phyloP scores from a whole-genome alignment of 345 rosid genomes.

The Triadica sebifera region DNA sequence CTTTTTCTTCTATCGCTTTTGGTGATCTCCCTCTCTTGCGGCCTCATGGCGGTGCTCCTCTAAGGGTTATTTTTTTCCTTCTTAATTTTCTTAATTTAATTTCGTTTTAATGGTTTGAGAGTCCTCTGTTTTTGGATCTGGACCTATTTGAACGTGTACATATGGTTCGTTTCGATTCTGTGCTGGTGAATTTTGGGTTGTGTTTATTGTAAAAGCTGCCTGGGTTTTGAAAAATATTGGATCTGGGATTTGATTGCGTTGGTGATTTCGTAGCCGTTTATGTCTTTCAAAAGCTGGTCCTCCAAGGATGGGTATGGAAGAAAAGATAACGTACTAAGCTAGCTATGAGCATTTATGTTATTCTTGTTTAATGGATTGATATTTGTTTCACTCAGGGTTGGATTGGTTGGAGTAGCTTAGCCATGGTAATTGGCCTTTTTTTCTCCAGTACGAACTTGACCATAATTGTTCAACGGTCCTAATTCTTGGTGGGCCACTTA shows the following conservation, averaged over 20 bases:
- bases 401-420: not conserved
- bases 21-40: slow-evolving; percentile 75
- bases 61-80: not conserved
- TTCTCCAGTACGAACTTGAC: not conserved
- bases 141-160: not conserved
- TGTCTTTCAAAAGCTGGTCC: too few species aligned
- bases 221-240: slow-evolving; percentile 7
- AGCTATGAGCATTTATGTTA: not conserved
- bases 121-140: slow-evolving; percentile 44
- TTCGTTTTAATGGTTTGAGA: slow-evolving; percentile 38
- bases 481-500: slow-evolving; percentile 74
- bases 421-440: not conserved
- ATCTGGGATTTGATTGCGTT: slow-evolving; percentile 6
- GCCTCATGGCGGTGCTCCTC: slow-evolving; percentile 59
- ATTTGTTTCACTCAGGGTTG: not conserved
- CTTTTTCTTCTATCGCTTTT: slow-evolving; percentile 47
- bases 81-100: not conserved
- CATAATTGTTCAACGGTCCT: slow-evolving; percentile 40
- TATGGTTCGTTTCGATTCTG: not conserved
- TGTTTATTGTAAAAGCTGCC: not conserved
- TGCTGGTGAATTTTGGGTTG: not conserved
- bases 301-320: not conserved
- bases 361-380: not conserved
- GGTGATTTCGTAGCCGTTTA: too few species aligned
- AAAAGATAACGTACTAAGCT: too few species aligned